phyloP scores from a whole-genome alignment of 257 asterid species.

The Salvia miltiorrhiza region DNA sequence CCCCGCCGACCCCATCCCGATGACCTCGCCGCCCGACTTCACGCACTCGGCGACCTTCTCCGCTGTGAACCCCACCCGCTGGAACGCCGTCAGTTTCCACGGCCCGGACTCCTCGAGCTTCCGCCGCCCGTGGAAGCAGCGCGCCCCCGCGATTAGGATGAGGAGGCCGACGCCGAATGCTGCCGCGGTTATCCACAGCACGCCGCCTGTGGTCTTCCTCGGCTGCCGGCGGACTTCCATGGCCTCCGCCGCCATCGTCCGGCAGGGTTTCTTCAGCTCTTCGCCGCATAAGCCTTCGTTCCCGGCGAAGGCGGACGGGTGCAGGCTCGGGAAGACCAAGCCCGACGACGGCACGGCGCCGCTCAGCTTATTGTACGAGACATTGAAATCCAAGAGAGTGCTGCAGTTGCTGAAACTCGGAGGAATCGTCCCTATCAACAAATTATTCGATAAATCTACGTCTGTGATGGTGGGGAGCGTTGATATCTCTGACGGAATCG shows the following conservation, averaged over 20 bases:
- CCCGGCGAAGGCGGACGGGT: slow-evolving; percentile 69
- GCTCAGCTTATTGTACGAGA: slow-evolving; percentile 78
- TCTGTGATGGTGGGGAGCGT: slow-evolving; percentile 63
- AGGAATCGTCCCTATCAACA: slow-evolving; percentile 77
- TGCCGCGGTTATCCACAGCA: slow-evolving; percentile 76
- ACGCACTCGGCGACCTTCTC: slow-evolving; percentile 68
- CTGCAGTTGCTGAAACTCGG: slow-evolving; percentile 65
- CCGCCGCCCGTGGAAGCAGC: slow-evolving; percentile 50
- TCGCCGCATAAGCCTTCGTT: slow-evolving; percentile 82
- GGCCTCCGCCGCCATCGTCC: slow-evolving; percentile 24
- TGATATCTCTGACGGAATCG: slow-evolving; percentile 90
- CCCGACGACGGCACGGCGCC: slow-evolving; percentile 85
- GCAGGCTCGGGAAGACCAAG: slow-evolving; percentile 55
- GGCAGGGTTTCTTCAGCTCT: slow-evolving; percentile 53
- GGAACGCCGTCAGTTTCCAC: slow-evolving; percentile 87
- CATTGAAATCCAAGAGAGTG: slow-evolving; percentile 75
- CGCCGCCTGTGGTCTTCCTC: slow-evolving; percentile 63
- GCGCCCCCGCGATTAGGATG: slow-evolving; percentile 47
- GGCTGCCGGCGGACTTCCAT: slow-evolving; percentile 40
- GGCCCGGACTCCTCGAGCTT: slow-evolving; percentile 46
- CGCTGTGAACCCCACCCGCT: slow-evolving; percentile 70
- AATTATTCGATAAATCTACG: slow-evolving; percentile 70
- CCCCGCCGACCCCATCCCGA: slow-evolving; percentile 90
- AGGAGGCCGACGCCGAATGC: slow-evolving; percentile 73
- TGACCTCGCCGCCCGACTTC: slow-evolving; percentile 42